phyloP scores from a whole-genome alignment of 2,329 filamentous ascomycete genomes.

The Colletotrichum sp. region DNA sequence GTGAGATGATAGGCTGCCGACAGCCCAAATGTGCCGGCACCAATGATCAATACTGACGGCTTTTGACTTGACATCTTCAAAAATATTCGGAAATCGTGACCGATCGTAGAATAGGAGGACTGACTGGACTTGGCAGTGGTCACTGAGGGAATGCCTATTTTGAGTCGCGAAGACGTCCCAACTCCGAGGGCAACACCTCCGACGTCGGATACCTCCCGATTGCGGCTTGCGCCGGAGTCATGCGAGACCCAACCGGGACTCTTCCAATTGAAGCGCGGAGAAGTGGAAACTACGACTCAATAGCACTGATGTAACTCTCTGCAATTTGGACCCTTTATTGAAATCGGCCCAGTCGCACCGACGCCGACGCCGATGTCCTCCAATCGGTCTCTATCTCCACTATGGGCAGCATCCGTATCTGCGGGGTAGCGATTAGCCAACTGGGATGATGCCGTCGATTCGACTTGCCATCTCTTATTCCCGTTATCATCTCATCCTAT shows the following conservation, averaged over 20 bases:
- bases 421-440: not conserved
- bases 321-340: not conserved
- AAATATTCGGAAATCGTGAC: not conserved
- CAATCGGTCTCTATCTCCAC: not conserved
- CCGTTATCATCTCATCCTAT: not conserved
- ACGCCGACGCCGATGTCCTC: not conserved
- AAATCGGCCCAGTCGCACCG: not conserved
- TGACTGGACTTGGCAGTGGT: not conserved
- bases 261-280: not conserved
- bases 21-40: slow-evolving; percentile 49
- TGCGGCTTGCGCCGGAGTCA: not conserved
- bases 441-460: not conserved
- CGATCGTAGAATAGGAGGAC: not conserved
- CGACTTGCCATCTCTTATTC: not conserved
- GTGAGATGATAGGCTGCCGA: slow-evolving; percentile 47
- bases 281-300: not conserved
- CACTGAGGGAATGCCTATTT: not conserved
- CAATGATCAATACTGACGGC: slow-evolving; percentile 27
- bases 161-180: not conserved
- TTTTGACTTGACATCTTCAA: not conserved
- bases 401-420: not conserved
- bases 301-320: not conserved
- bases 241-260: not conserved
- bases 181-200: not conserved
- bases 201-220: not conserved